phyloP scores from a whole-genome alignment of 2,329 filamentous ascomycete species.

The Aspergillus niger region DNA sequence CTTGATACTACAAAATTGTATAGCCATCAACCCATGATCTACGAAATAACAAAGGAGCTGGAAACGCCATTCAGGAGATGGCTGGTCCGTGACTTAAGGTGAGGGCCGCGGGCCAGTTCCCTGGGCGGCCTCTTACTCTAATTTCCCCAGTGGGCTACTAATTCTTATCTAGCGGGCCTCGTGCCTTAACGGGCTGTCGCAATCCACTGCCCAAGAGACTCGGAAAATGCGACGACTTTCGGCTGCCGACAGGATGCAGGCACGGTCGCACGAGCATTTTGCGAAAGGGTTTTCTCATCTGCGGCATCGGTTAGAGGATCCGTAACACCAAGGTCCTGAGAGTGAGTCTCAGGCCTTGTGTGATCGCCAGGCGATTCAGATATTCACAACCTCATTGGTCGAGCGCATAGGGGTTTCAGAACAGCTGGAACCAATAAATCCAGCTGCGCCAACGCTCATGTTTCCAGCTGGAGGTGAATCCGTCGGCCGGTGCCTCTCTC shows the following conservation, averaged over 20 bases:
- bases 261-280: not conserved
- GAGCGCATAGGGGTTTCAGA: constrained; percentile 12
- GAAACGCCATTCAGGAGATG: not conserved
- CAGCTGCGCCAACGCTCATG: constrained; percentile 1
- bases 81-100: constrained; percentile 2
- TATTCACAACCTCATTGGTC: constrained; percentile 14
- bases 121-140: not conserved
- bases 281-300: not conserved
- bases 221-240: not conserved
- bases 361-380: not conserved
- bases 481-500: constrained; percentile 11
- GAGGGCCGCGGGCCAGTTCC: constrained; percentile 1
- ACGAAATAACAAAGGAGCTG: not conserved
- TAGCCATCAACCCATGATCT: not conserved
- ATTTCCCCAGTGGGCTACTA: not conserved
- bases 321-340: not conserved
- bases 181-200: not conserved
- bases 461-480: not conserved
- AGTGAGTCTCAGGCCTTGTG: not conserved
- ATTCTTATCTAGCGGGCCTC: constrained; percentile 3
- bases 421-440: constrained; percentile 15
- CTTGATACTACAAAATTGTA: not conserved
- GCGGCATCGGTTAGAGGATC: not conserved
- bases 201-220: not conserved
- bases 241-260: not conserved